Conservation (phyloP, 768 basidiomycete genomes). For the Chiua virens region DNA sequence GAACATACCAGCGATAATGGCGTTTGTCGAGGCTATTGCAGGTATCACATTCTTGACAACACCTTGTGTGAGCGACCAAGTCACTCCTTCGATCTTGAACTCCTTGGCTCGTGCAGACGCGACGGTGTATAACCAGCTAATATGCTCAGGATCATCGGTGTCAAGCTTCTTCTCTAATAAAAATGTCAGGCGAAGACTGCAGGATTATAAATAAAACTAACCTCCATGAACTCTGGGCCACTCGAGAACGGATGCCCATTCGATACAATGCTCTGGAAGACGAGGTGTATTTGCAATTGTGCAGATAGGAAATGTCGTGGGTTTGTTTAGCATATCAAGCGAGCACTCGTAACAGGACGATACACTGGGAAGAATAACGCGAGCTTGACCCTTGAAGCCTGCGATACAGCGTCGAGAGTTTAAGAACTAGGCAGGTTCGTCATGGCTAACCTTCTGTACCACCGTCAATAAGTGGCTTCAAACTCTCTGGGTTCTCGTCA, state of each 20-base stretch:
- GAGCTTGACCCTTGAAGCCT: conserved; percentile 99
- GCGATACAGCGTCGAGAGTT: conserved; percentile 2
- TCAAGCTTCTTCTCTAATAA: conserved; percentile 84
- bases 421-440: background rate
- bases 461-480: conserved; percentile 97
- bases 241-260: conserved; percentile 98
- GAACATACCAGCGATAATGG: conserved; percentile 86
- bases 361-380: conserved; percentile 93
- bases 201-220: conserved; percentile 30
- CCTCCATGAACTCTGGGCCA: conserved; percentile 95
- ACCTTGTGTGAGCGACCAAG: conserved; percentile 96
- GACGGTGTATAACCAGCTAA: conserved; percentile 84
- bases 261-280: conserved; percentile 97
- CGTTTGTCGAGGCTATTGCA: conserved; percentile 97
- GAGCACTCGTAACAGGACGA: conserved; percentile 98
- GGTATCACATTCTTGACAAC: conserved; percentile 99
- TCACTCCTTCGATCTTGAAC: conserved; percentile 97
- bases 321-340: conserved; percentile 97
- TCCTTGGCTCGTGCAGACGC: conserved; percentile 85
- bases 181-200: conserved; percentile 1
- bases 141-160: conserved; percentile 96
- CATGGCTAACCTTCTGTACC: conserved; percentile 84
- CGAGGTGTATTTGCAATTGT: conserved; percentile 99
- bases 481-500: conserved; percentile 84
- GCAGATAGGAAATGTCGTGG: conserved; percentile 95